Percentiles rank a stretch among this genome's conserved stretches.
phyloP scores from a whole-genome alignment of 1,284 basidiomycete species.

The Neonothopanus nambi region DNA sequence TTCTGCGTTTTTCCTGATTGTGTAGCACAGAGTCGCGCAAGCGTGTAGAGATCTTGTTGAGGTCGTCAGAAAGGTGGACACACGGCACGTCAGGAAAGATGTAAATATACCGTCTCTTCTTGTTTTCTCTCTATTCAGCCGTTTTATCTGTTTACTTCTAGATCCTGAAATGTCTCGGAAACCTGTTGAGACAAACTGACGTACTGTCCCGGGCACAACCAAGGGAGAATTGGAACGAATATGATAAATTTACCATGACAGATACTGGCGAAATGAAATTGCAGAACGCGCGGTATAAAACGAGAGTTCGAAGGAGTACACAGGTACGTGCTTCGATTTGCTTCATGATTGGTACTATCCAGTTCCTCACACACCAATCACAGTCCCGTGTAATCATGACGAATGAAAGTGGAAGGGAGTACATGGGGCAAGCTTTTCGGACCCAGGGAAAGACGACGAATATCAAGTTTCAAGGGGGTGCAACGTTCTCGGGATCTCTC shows the following conservation, averaged over 20 bases:
- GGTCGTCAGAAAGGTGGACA: constrained; percentile 23
- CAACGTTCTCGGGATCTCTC: constrained; percentile 18
- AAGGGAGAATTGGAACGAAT: constrained; percentile 25
- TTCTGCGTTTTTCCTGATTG: neutral
- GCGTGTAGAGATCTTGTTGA: neutral
- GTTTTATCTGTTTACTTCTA: constrained; percentile 13
- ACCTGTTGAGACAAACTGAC: constrained; percentile 28
- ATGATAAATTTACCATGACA: constrained; percentile 14
- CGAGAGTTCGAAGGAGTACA: constrained; percentile 30
- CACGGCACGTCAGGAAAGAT: constrained; percentile 17
- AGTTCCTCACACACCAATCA: too few species aligned
- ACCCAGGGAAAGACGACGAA: constrained; percentile 33
- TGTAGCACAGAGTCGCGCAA: constrained; percentile 13
- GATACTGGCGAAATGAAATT: constrained; percentile 26
- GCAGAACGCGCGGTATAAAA: constrained; percentile 36
- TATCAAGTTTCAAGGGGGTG: constrained; percentile 18
- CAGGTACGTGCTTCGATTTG: constrained; percentile 25
- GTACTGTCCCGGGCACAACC: constrained; percentile 29
- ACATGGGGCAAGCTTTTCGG: constrained; percentile 26
- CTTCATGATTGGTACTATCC: neutral
- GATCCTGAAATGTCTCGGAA: constrained; percentile 26
- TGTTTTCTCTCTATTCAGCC: neutral
- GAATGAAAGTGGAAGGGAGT: constrained; percentile 25
- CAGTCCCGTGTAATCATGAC: constrained; percentile 29
- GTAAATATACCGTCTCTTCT: constrained; percentile 15